phyloP scores from a whole-genome alignment of 1,139 yeast species.

The Geotrichum siamense region DNA sequence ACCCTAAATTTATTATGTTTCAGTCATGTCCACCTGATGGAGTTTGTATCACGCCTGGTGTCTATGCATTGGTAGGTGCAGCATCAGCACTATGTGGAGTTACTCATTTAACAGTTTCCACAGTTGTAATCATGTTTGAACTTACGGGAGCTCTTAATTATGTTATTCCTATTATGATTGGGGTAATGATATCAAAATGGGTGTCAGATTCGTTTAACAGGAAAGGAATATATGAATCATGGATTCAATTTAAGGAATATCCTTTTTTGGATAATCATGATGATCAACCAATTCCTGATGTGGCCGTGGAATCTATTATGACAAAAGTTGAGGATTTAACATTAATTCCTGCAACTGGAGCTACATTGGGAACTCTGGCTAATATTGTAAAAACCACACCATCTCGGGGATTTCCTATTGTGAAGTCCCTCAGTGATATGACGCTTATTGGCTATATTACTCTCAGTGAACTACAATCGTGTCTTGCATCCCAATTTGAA shows the following conservation, averaged over 20 bases:
- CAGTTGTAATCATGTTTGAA: constrained; percentile 93
- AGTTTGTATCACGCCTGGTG: constrained; percentile 78
- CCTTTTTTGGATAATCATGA: constrained; percentile 36
- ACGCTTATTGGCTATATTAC: constrained; percentile 40
- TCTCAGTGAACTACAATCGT: constrained; percentile 33
- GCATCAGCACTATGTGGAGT: constrained; percentile 93
- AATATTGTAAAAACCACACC: constrained; percentile 20
- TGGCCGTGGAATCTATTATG: constrained; percentile 32
- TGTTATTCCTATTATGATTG: constrained; percentile 82
- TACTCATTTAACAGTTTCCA: constrained; percentile 84
- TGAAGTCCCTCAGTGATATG: constrained; percentile 29
- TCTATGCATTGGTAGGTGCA: constrained; percentile 95
- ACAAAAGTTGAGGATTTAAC: constrained; percentile 27
- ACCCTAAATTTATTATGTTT: constrained; percentile 29
- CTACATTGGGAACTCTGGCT: constrained; percentile 24
- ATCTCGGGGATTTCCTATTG: constrained; percentile 40
- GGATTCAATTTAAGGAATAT: constrained; percentile 38
- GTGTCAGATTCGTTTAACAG: constrained; percentile 39
- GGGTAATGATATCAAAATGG: constrained; percentile 45
- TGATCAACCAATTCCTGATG: constrained; percentile 35
- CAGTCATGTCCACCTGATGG: constrained; percentile 41
- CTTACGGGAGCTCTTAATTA: constrained; percentile 87
- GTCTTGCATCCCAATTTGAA: constrained; percentile 22
- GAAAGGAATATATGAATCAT: constrained; percentile 39
- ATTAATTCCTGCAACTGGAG: constrained; percentile 26